Percentiles rank a stretch among this genome's conserved stretches.
Evolutionary conservation across 805 yeast genomes (phyloP).

Genomic region (Ogataea glucozyma): DNA sequence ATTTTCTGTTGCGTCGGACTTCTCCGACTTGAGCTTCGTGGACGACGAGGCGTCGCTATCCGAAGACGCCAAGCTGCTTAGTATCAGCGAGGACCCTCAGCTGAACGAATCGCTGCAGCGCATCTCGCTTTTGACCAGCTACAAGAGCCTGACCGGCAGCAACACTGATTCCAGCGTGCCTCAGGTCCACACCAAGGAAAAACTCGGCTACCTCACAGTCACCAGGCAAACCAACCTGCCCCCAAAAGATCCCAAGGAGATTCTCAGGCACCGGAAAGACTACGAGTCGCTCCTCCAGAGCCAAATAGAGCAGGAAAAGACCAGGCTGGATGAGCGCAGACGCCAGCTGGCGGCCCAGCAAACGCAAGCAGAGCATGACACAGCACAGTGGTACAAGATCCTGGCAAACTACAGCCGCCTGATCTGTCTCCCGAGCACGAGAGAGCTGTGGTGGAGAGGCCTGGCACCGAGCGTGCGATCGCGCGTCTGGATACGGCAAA

Average conservation of each 20-base stretch:
- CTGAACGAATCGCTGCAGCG: constrained; percentile 41
- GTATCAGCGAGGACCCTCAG: constrained; percentile 34
- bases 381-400: constrained; percentile 43
- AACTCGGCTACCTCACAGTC: constrained; percentile 36
- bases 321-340: constrained; percentile 34
- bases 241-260: constrained; percentile 58
- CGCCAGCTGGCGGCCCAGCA: constrained; percentile 35
- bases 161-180: constrained; percentile 13
- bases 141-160: constrained; percentile 10
- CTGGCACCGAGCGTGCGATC: constrained; percentile 46
- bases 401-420: constrained; percentile 38
- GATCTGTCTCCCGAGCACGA: constrained; percentile 39
- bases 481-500: constrained; percentile 51
- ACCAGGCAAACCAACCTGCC: constrained; percentile 70
- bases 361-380: constrained; percentile 40
- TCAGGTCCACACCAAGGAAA: too few species aligned
- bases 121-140: constrained; percentile 32
- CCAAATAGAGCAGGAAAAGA: constrained; percentile 43
- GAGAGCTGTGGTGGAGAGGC: constrained; percentile 66
- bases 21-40: constrained; percentile 27
- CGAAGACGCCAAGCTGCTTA: constrained; percentile 38
- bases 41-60: constrained; percentile 31
- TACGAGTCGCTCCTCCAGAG: constrained; percentile 45
- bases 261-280: constrained; percentile 53
- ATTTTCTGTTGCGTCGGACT: constrained; percentile 38